Base-by-base conservation (phyloP, 2,329 filamentous ascomycete genomes). In the Penicillium sp. region DNA sequence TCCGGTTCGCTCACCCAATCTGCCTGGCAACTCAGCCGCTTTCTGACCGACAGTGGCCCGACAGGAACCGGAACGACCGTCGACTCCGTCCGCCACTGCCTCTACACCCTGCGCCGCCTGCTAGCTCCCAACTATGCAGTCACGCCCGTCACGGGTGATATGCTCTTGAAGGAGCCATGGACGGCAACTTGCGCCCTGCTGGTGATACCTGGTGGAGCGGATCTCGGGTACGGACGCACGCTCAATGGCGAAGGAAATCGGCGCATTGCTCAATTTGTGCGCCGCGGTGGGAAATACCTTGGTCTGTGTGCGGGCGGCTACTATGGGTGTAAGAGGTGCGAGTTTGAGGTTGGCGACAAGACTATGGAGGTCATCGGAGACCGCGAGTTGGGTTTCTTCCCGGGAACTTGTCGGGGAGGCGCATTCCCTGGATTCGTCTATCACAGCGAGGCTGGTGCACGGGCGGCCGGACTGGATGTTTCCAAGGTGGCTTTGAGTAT, bases 241-340 rank as follows among this genome's bases (percentile, higher is more conserved):
- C 84, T 99, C 63, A 95, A 98, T 74, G 95, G 95, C 38, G 83
- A 87, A 54, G 95, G 94, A 1, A 99, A 98, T 75, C 84, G 89
- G 38, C 85, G 86, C 65, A 97, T 99, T 74, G 81, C 84, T 57
- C 89, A 94, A 66, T 99, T 90, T 71, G 91, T 99, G 52, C 90
- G 92, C 60, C 84, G 86, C 34, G 95, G 95, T 31, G 95, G 95
- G 15, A 82, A 85, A 0, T 99, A 95, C 72, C 83, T 99, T 1
- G 95, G 95, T 0, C 88, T 99, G 69, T 99, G 95, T 73, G 95
- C 95, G 2, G 95, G 95, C 5, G 95, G 90, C 11, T 99, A 99
- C 78, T 99, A 96, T 70, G 95, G 90, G 22, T 88, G 84, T 65
- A 81, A 83, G 41, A 84, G 83, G 63, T 97, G 94, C 72, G 95